These are phyloP conservation scores for Citrus inodora DNA, from an alignment of 345 rosid genomes.

Conservation along the genomic window DNA sequence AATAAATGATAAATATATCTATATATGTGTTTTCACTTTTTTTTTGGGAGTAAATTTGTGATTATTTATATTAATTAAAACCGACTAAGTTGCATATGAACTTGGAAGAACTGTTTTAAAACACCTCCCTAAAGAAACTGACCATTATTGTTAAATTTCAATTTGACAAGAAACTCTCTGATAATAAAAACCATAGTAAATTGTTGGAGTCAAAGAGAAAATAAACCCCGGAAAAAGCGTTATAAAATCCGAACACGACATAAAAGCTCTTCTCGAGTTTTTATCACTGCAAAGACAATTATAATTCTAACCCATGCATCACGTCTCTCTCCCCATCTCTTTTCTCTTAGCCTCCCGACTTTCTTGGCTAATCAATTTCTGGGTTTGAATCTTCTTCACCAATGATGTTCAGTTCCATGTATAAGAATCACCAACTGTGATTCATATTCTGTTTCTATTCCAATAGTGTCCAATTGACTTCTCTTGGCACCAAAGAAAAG, in stretches of 20 bases:
- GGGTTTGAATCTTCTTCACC: background rate
- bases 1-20: background rate
- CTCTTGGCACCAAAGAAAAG: constrained; percentile 8
- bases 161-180: background rate
- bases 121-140: background rate
- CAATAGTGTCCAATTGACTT: background rate
- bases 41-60: too few species aligned
- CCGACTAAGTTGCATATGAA: background rate
- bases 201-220: background rate
- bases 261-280: background rate
- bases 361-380: background rate
- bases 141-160: background rate
- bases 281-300: background rate
- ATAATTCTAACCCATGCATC: background rate
- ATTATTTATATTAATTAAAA: background rate
- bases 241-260: background rate
- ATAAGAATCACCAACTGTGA: background rate
- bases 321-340: background rate
- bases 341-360: background rate
- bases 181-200: background rate
- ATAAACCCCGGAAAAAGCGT: background rate
- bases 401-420: background rate
- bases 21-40: background rate
- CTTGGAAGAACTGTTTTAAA: background rate
- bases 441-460: background rate